Evolutionary conservation across 2,329 filamentous ascomycete species (phyloP).

Genomic region (Cladosporium colombiae): DNA sequence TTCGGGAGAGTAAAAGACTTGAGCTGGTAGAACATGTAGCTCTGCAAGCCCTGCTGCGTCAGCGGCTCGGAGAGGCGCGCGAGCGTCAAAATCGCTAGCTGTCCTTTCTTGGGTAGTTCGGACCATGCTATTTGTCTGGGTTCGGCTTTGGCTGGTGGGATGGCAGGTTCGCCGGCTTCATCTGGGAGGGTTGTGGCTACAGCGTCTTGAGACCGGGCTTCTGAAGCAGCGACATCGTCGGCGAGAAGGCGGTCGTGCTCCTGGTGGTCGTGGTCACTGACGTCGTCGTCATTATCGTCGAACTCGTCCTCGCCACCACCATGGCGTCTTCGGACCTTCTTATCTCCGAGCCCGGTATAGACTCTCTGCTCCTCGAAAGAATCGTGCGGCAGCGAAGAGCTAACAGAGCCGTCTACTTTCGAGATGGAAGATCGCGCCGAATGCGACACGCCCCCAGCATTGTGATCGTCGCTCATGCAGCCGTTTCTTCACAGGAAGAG

Average conservation of each 20-base stretch:
- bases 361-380: slow-evolving; percentile 26
- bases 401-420: slow-evolving; percentile 29
- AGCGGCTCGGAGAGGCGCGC: slow-evolving; percentile 80
- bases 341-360: background rate
- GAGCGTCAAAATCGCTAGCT: slow-evolving; percentile 75
- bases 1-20: slow-evolving; percentile 60
- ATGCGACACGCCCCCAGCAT: slow-evolving; percentile 4
- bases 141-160: slow-evolving; percentile 29
- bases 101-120: slow-evolving; percentile 73
- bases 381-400: slow-evolving; percentile 18
- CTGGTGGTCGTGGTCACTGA: slow-evolving; percentile 11
- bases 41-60: slow-evolving; percentile 73
- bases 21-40: slow-evolving; percentile 89
- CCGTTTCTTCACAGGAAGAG: background rate
- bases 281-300: background rate
- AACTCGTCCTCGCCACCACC: slow-evolving; percentile 6
- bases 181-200: slow-evolving; percentile 9
- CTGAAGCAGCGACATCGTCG: slow-evolving; percentile 20
- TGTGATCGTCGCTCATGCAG: slow-evolving; percentile 1
- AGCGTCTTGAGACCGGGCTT: background rate
- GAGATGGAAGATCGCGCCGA: slow-evolving; percentile 11
- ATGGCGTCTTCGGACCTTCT: background rate
- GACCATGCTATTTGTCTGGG: slow-evolving; percentile 64
- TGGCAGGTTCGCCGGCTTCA: slow-evolving; percentile 25
- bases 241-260: slow-evolving; percentile 25